Evolutionary conservation across 257 asterid genomes (phyloP).

Genomic region (Knoxia roxburghii): DNA sequence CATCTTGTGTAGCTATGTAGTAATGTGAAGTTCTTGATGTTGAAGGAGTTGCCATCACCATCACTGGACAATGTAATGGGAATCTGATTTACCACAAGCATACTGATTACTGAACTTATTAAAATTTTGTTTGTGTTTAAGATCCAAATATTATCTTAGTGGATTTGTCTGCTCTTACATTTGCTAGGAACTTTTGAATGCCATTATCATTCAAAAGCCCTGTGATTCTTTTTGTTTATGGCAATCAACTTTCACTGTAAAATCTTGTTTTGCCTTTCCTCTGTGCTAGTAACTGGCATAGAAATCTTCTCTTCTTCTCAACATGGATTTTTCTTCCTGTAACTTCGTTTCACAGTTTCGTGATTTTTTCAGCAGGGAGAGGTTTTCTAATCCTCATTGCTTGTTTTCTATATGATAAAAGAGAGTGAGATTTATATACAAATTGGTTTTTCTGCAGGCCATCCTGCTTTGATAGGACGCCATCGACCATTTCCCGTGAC

Average conservation of each 20-base stretch:
- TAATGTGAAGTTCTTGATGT: not conserved
- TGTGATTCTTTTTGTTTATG: too few relatives aligned
- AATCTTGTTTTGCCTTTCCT: not conserved
- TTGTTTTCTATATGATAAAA: not conserved
- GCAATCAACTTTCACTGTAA: too few relatives aligned
- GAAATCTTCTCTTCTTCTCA: not conserved
- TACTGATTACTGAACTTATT: not conserved
- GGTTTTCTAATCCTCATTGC: not conserved
- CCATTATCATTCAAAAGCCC: not conserved
- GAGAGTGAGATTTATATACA: not conserved
- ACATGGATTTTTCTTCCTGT: not conserved
- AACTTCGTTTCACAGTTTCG: not conserved
- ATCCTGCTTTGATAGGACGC: conserved; percentile 93
- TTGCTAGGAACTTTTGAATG: not conserved
- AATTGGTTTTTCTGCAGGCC: conserved; percentile 49
- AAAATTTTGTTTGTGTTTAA: too few relatives aligned
- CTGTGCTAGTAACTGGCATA: not conserved
- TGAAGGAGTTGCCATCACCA: not conserved
- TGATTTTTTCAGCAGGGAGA: not conserved
- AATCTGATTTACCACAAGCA: not conserved
- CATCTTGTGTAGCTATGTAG: not conserved
- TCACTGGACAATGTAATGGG: not conserved
- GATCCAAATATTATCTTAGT: not conserved
- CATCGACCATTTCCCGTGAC: conserved; percentile 95
- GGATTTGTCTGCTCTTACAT: not conserved